Evolutionary conservation across 768 basidiomycete genomes (phyloP).

Genomic region (Pilatotrama ljubarskyi): DNA sequence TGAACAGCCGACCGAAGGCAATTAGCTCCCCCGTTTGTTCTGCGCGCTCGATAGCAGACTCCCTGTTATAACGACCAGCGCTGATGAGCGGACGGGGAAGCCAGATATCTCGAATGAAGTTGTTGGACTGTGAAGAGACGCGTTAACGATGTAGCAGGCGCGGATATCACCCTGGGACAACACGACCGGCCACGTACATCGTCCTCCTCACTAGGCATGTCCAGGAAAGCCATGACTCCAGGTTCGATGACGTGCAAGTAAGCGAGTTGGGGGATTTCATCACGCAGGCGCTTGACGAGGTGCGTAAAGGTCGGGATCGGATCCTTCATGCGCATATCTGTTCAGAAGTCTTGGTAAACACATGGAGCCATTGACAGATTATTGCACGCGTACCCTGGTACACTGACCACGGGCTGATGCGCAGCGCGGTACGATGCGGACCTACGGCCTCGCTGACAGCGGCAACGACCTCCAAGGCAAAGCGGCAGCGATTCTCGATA

Average conservation of each 20-base stretch:
- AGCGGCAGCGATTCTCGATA: constrained; percentile 44
- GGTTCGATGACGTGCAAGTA: constrained; percentile 36
- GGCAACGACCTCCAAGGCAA: constrained; percentile 42
- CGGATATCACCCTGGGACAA: no score
- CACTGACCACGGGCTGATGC: constrained; percentile 35
- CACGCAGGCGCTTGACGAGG: constrained; percentile 9
- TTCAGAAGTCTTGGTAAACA: background rate
- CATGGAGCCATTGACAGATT: background rate
- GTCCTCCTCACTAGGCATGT: background rate
- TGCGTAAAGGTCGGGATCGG: constrained; percentile 55
- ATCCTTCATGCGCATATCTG: constrained; percentile 51
- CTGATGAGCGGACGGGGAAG: constrained; percentile 22
- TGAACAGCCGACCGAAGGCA: constrained; percentile 28
- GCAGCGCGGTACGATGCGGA: constrained; percentile 40
- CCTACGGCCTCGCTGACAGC: constrained; percentile 42
- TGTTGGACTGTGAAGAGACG: constrained; percentile 17
- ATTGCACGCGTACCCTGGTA: constrained; percentile 29
- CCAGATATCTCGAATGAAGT: constrained; percentile 29
- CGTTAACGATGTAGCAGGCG: background rate
- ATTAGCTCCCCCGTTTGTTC: constrained; percentile 22
- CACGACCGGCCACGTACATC: background rate
- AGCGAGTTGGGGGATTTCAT: constrained; percentile 1
- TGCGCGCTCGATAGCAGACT: constrained; percentile 21
- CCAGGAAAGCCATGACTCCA: background rate
- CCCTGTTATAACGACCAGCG: constrained; percentile 26